Evolutionary conservation across 1,284 basidiomycete species (phyloP), one percentile per base, ranked within the genome.

Genomic region (Cutaneotrichosporon cavernicola): DNA sequence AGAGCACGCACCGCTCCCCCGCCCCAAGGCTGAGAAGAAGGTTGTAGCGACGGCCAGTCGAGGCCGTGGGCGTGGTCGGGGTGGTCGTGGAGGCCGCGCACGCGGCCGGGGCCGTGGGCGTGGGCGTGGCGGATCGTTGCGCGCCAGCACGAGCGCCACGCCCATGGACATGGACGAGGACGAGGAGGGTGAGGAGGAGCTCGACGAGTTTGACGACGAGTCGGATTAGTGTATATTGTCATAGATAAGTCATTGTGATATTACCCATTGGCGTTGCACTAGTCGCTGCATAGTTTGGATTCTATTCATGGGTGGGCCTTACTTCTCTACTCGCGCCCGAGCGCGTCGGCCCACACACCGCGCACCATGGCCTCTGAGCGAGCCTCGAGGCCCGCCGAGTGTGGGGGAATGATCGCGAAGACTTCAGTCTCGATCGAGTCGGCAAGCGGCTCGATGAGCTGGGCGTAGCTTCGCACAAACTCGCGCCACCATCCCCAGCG

Each of bases 401-500:
- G 49, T 7, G 36, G 61, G 30, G 59, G 18, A 4, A 65, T 53
- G 5, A 49, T 30, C 7, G 55, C 64, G 21, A 73, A 68, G n/a
- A 73, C 65, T 21, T 58, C 52, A 32, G 58, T 57, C 57, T 76
- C 68, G 18, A 77, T 65, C 11, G 61, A 50, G 32, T 71, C 69
- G 3, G 66, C 66, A 18, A 77, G 65, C 4, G 70, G 68, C 46
- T 68, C 58, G 22, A 77, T 62, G 57, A 74, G 74, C 8, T 56
- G 32, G 10, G 66, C 65, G 57, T 75, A 77, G 22, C 71, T 61
- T 60, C 80, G 66, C 52, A 79, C 70, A 69, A 77, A 80, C 65
- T 81, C 75, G 57, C 73, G 72, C 64, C 70, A 80, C 77, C 78
- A 81, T 0, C 77, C 79, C 52, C 65, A 73, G 26, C 71, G 70